Conservation (phyloP, 1,139 yeast species). For the Magnusiomyces ingens region DNA sequence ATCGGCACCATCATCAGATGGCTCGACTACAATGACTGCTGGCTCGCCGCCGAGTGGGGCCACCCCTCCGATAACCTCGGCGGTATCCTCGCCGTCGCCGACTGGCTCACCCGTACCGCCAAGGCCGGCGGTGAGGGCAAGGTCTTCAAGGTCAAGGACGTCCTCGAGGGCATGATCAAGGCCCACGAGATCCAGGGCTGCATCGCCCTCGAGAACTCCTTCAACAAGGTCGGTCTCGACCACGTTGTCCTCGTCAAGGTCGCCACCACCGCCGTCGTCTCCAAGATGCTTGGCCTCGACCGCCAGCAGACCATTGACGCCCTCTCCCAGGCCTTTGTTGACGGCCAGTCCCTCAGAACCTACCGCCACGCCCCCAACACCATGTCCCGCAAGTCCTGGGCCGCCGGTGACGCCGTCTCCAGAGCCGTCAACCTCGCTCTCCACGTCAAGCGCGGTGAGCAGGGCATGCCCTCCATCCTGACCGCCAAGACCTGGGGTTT, state of each 20-base stretch:
- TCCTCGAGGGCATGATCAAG: constrained; percentile 49
- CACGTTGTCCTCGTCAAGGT: constrained; percentile 53
- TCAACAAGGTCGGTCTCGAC: constrained; percentile 53
- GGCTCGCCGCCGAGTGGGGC: constrained; percentile 64
- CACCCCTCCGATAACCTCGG: constrained; percentile 57
- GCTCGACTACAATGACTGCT: constrained; percentile 56
- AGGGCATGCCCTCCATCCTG: constrained; percentile 51
- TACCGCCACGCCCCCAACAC: constrained; percentile 60
- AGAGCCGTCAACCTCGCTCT: constrained; percentile 52
- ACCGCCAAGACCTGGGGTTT: constrained; percentile 57
- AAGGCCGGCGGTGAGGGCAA: constrained; percentile 38
- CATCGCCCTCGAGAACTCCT: constrained; percentile 51
- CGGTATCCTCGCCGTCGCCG: constrained; percentile 52
- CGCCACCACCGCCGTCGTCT: constrained; percentile 56
- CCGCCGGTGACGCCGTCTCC: constrained; percentile 59
- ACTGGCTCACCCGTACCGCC: constrained; percentile 44
- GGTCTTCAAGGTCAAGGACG: constrained; percentile 42
- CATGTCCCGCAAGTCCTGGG: constrained; percentile 58
- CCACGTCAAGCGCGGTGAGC: constrained; percentile 46
- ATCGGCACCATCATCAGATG: constrained; percentile 52
- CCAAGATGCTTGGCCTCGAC: constrained; percentile 45
- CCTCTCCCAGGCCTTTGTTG: constrained; percentile 53
- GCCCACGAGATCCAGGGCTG: constrained; percentile 59
- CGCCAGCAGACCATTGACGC: constrained; percentile 50
- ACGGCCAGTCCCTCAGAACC: constrained; percentile 52